These are phyloP conservation scores for Blastomyces emzantsi DNA, from an alignment of 2,329 filamentous ascomycete species.

Conservation along the genomic window DNA sequence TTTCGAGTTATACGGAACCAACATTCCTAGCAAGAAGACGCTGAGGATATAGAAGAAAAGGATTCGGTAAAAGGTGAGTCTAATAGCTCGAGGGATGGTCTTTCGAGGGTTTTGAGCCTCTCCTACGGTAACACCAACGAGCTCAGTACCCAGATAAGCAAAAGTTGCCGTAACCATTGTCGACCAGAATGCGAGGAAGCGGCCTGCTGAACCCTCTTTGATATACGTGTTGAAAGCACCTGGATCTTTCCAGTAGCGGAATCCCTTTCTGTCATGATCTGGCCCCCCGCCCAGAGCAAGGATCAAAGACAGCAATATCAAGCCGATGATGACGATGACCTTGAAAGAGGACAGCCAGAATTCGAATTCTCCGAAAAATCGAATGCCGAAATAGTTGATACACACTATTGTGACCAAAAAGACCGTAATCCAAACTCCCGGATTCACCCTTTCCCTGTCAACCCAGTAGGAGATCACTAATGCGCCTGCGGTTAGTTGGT, in stretches of 20 bases:
- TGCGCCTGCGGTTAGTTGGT: constrained; percentile 72
- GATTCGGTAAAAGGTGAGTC: constrained; percentile 47
- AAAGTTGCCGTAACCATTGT: constrained; percentile 38
- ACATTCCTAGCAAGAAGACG: constrained; percentile 50
- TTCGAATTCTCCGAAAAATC: constrained; percentile 60
- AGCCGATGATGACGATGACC: constrained; percentile 55
- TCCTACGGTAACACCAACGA: constrained; percentile 47
- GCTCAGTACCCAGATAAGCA: constrained; percentile 37
- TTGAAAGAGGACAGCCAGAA: constrained; percentile 56
- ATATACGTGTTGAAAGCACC: constrained; percentile 49
- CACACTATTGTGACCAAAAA: constrained; percentile 54
- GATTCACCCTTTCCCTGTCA: constrained; percentile 55
- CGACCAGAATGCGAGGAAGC: constrained; percentile 57
- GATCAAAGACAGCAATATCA: constrained; percentile 57
- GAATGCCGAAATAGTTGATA: constrained; percentile 64
- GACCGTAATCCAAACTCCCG: constrained; percentile 69
- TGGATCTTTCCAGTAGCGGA: constrained; percentile 57
- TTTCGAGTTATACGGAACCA: constrained; percentile 56
- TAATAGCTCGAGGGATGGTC: constrained; percentile 47
- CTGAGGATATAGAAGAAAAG: constrained; percentile 50
- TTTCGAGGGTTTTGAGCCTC: constrained; percentile 46
- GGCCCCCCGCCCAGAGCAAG: constrained; percentile 58
- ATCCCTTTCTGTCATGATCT: constrained; percentile 53
- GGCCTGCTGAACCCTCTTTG: constrained; percentile 38
- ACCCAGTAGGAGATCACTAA: constrained; percentile 75